Evolutionary conservation across 2,329 filamentous ascomycete species (phyloP).

Genomic region (Xylariales sp.): DNA sequence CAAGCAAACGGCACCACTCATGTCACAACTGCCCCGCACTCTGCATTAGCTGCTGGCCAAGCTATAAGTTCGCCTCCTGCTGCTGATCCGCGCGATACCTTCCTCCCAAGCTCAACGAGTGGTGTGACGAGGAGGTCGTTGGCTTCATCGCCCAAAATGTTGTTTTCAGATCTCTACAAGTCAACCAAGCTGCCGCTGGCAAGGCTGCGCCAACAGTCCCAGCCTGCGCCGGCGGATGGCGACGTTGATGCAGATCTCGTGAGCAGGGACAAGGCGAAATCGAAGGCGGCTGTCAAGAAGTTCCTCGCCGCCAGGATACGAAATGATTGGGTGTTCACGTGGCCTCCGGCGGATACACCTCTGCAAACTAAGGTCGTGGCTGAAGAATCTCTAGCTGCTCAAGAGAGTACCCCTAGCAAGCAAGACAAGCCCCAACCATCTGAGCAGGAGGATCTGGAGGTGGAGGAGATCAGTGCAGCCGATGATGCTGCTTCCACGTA

Average conservation of each 20-base stretch:
- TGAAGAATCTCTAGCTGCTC: not conserved
- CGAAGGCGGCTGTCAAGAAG: constrained; percentile 58
- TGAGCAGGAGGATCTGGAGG: constrained; percentile 1
- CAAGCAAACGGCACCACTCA: constrained; percentile 5
- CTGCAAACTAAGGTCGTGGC: not conserved
- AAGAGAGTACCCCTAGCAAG: not conserved
- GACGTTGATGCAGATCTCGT: constrained; percentile 58
- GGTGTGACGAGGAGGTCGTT: constrained; percentile 15
- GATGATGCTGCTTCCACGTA: constrained; percentile 37
- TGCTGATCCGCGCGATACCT: constrained; percentile 2
- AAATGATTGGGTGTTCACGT: constrained; percentile 57
- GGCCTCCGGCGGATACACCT: constrained; percentile 36
- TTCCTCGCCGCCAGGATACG: constrained; percentile 50
- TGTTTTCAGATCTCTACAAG: constrained; percentile 57
- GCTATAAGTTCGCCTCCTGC: constrained; percentile 7
- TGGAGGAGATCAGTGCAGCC: constrained; percentile 27
- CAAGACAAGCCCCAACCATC: not conserved
- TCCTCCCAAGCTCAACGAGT: constrained; percentile 3
- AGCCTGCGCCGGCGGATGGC: constrained; percentile 21
- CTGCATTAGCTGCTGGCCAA: constrained; percentile 10
- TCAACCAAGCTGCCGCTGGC: constrained; percentile 48
- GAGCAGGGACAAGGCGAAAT: constrained; percentile 56
- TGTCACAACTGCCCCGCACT: constrained; percentile 12
- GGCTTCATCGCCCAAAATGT: constrained; percentile 37
- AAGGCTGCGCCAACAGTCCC: constrained; percentile 41